Base-by-base conservation (phyloP, 2,329 filamentous ascomycete species). In the Knoxdaviesia capensis region DNA sequence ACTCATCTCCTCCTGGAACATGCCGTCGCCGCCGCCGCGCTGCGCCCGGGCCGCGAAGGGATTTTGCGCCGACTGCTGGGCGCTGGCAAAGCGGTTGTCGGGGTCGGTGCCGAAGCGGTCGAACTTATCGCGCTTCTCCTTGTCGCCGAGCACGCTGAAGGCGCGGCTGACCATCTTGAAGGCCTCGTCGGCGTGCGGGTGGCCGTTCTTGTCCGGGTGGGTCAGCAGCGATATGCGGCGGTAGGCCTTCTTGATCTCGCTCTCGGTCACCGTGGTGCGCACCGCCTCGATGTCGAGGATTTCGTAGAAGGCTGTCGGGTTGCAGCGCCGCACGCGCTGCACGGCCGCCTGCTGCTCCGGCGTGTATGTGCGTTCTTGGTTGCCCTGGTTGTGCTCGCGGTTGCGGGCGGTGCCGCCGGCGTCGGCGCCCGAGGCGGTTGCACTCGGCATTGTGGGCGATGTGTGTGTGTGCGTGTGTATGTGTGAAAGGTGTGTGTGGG, bases 191-290 rank as follows among this genome's bases (percentile, higher is more conserved):
- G 90, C 88, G 46, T 92, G 77, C 34, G 88, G 79, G 58, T 94
- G 87, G 41, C 87, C 87, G 68, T 98, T 98, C 68, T 98, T 98
- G 67, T 98, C 90, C 48, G 90, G 90, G 66, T 98, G 90, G 45
- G 90, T 98, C 54, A 96, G 69, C 53, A 98, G 65, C 56, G 82
- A 90, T 57, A 92, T 71, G 63, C 94, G 96, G 54, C 88, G 75
- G 63, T 98, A 98, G 6, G 90, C 88, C 66, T 96, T 96, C 61
- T 96, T 98, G 56, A 98, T 86, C 54, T 96, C 88, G 47, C 68
- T 60, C 51, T 96, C 88, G 40, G 75, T 75, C 53, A 74, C 79
- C 20, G 76, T 72, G 44, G 68, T 63, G 51, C 70, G 69, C 35
- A 78, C 65, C 40, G 65, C 61, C 47, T 80, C 76, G 40, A 94